Percentiles rank a stretch among this genome's conserved stretches.
These are phyloP conservation scores for Earliella scabrosa DNA, from an alignment of 1,284 basidiomycete genomes.

Conservation along the genomic window DNA sequence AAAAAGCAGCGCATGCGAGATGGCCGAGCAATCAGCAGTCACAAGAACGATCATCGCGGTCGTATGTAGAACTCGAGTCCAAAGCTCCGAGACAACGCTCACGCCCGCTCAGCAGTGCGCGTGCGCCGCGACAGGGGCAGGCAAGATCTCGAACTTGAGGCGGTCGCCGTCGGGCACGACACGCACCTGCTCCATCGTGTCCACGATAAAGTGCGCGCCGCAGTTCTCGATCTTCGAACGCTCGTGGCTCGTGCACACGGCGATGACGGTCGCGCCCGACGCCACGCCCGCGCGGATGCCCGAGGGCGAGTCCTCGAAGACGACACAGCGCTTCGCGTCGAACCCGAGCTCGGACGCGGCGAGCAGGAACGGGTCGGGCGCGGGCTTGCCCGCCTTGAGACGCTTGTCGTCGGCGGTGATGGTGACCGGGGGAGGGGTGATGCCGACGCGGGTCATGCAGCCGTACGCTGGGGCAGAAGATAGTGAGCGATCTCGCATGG, in stretches of 20 bases:
- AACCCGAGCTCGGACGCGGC: constrained; percentile 76
- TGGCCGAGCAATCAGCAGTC: no score
- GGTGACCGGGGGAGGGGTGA: constrained; percentile 71
- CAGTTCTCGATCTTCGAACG: constrained; percentile 58
- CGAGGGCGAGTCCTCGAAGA: constrained; percentile 78
- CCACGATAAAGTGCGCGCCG: constrained; percentile 71
- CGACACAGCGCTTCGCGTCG: constrained; percentile 60
- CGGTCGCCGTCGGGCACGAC: constrained; percentile 46
- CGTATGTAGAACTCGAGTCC: no score
- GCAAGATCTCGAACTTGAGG: constrained; percentile 47
- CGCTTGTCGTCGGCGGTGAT: constrained; percentile 82
- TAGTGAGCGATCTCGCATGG: constrained; percentile 7
- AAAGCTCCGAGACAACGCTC: no score
- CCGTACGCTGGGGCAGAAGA: constrained; percentile 54
- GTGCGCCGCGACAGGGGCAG: no score
- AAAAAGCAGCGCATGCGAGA: no score
- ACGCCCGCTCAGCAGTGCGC: no score
- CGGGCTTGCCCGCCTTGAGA: constrained; percentile 68
- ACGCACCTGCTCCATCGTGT: constrained; percentile 59
- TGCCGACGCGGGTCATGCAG: constrained; percentile 75
- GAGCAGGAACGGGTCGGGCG: constrained; percentile 77
- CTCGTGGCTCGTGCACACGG: constrained; percentile 73
- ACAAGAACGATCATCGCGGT: no score
- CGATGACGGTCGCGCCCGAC: constrained; percentile 75
- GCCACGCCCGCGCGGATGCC: constrained; percentile 78